Evolutionary conservation across 768 basidiomycete species (phyloP).

Genomic region (Kwoniella sp.): DNA sequence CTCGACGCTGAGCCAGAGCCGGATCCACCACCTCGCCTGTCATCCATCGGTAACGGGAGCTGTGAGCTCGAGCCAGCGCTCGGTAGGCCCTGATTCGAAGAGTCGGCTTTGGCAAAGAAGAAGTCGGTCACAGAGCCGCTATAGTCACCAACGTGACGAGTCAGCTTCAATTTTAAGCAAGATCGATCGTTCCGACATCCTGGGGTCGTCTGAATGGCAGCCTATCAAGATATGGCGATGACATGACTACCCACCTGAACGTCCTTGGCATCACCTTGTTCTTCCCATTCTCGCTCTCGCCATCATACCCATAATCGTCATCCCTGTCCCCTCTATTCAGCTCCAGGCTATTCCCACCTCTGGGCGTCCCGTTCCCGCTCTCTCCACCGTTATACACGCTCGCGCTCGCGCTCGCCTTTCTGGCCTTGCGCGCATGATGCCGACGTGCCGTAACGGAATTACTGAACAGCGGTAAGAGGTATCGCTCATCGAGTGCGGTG

Average conservation of each 20-base stretch:
- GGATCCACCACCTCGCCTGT: neutral
- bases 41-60: neutral
- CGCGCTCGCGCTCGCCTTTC: slow-evolving; percentile 29
- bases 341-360: slow-evolving; percentile 37
- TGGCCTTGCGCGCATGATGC: slow-evolving; percentile 44
- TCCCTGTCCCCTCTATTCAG: slow-evolving; percentile 34
- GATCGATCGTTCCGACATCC: too few relatives aligned
- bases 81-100: slow-evolving; percentile 1
- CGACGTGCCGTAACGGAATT: slow-evolving; percentile 53
- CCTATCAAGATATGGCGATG: too few relatives aligned
- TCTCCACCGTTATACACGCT: slow-evolving; percentile 41
- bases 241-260: slow-evolving; percentile 47
- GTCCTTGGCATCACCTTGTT: slow-evolving; percentile 46
- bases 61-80: neutral
- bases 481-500: slow-evolving; percentile 91
- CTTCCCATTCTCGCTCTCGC: slow-evolving; percentile 54
- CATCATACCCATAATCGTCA: slow-evolving; percentile 38
- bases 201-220: too few relatives aligned
- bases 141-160: neutral
- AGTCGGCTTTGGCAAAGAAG: slow-evolving; percentile 54
- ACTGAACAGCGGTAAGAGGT: slow-evolving; percentile 80
- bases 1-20: slow-evolving; percentile 1
- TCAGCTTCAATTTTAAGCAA: too few relatives aligned
- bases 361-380: slow-evolving; percentile 39
- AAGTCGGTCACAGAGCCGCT: slow-evolving; percentile 56